Evolutionary conservation across 305 asterid genomes (phyloP), one percentile per base, ranked within the genome.

Genomic region (Fraxinus albicans): DNA sequence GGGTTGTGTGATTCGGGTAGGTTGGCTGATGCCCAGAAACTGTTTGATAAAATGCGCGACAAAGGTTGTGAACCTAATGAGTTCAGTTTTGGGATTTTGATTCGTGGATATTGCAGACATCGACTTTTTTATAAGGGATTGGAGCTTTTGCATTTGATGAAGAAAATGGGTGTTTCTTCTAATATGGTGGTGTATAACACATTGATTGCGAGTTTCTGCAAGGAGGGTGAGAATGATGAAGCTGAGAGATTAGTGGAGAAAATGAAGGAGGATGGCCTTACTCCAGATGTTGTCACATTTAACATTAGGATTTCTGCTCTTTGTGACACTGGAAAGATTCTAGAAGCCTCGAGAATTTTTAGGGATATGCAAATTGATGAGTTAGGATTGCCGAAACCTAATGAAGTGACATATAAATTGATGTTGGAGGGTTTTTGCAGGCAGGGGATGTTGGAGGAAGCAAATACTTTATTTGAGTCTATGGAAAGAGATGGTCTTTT

Each of bases 221-320:
- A 89, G 90, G 93, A 88, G 77, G 98, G 95, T 4, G 85, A 92
- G 34, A 81, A 89, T 73, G 93, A 89, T 72, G 94, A 90, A 84
- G 99, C 97, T 10, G 99, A 96, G 89, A 90, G 86, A 80, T 86
- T 96, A 86, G 92, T 93, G 83, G 94, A 92, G 91, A 91, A 86
- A 90, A 92, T 96, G 98, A 94, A 91, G 86, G 98, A 85, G 84
- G 98, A 93, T 9, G 98, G 92, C 60, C 90, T 93, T 40, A 77
- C 86, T 83, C 98, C 99, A 8, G 85, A 92, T 85, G 90, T 91
- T 44, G 95, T 96, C 69, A 96, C 99, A 73, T 96, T 94, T 47
- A 96, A 96, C 85, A 88, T 94, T 79, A 92, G 98, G 85, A 93
- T 96, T 79, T 92, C 98, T 70, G 94, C 94, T 85, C 97, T 96